Evolutionary conservation across 768 basidiomycete genomes (phyloP).

Genomic region (Xanthoconium stramineum): DNA sequence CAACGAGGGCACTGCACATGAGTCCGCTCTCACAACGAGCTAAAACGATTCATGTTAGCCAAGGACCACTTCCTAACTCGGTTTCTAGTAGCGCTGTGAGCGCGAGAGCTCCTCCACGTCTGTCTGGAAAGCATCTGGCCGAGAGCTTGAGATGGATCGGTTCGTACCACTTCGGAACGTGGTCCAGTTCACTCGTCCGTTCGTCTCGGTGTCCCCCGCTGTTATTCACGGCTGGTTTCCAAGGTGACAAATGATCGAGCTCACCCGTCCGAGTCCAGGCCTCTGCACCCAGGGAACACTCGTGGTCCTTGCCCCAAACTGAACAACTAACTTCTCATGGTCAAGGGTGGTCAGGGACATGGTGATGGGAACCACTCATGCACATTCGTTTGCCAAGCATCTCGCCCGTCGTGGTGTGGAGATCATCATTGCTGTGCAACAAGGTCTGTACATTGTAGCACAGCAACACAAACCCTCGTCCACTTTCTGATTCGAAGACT

Average conservation of each 20-base stretch:
- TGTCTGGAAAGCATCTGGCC: no score
- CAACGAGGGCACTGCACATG: no score
- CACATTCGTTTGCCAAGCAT: conserved; percentile 8
- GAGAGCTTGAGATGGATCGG: no score
- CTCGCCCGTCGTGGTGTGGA: conserved; percentile 10
- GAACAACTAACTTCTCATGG: conserved; percentile 25
- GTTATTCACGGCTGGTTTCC: background rate
- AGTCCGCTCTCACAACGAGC: no score
- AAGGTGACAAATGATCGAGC: conserved; percentile 17
- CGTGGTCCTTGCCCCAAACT: conserved; percentile 24
- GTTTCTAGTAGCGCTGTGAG: no score
- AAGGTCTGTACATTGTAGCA: conserved; percentile 1
- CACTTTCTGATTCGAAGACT: background rate
- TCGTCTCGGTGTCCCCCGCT: no score
- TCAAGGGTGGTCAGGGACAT: background rate
- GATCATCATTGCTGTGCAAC: conserved; percentile 12
- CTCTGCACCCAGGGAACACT: conserved; percentile 10
- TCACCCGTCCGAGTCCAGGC: conserved; percentile 17
- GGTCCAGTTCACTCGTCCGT: no score
- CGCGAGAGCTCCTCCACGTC: no score
- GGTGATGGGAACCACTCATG: background rate
- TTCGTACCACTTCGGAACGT: no score
- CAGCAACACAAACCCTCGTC: no score
- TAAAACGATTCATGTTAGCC: no score
- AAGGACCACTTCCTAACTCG: no score